phyloP scores from a whole-genome alignment of 2,329 filamentous ascomycete species.

The Pseudogymnoascus sp. region DNA sequence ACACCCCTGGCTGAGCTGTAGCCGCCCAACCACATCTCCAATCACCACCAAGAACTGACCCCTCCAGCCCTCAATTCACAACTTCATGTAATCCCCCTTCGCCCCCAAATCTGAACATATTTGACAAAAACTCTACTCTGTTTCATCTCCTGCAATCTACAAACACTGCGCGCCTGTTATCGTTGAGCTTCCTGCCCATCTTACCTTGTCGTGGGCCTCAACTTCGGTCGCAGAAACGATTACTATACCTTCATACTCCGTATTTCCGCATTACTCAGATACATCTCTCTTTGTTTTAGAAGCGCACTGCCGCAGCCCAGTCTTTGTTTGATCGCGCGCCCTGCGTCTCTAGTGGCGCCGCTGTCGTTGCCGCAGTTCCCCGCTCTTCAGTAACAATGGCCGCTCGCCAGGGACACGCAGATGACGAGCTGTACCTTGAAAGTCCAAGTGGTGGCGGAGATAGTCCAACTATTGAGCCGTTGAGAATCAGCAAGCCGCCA shows the following conservation, averaged over 20 bases:
- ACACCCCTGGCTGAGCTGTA: slow-evolving; percentile 10
- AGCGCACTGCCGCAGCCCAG: neutral
- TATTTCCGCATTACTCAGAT: neutral
- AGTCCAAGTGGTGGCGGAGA: slow-evolving; percentile 42
- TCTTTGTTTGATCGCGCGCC: slow-evolving; percentile 1
- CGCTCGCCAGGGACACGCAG: slow-evolving; percentile 53
- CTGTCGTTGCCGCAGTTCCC: slow-evolving; percentile 6
- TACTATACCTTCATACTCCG: slow-evolving; percentile 18
- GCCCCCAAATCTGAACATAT: slow-evolving; percentile 12
- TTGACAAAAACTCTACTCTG: slow-evolving; percentile 13
- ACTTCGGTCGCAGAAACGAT: slow-evolving; percentile 23
- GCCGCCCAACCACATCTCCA: slow-evolving; percentile 8
- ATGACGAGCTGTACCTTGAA: slow-evolving; percentile 76
- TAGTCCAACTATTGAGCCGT: slow-evolving; percentile 73
- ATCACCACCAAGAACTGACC: slow-evolving; percentile 8
- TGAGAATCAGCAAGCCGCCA: slow-evolving; percentile 77
- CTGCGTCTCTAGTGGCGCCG: slow-evolving; percentile 3
- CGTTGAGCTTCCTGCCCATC: slow-evolving; percentile 15
- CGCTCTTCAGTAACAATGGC: slow-evolving; percentile 23
- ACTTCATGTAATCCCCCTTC: slow-evolving; percentile 6
- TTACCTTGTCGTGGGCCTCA: slow-evolving; percentile 14
- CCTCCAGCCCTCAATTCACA: slow-evolving; percentile 4
- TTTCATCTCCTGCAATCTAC: slow-evolving; percentile 18
- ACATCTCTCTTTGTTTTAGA: neutral
- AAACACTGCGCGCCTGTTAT: slow-evolving; percentile 16